Conservation (phyloP, 2,329 filamentous ascomycete genomes). For the Hypoxylon sp. region DNA sequence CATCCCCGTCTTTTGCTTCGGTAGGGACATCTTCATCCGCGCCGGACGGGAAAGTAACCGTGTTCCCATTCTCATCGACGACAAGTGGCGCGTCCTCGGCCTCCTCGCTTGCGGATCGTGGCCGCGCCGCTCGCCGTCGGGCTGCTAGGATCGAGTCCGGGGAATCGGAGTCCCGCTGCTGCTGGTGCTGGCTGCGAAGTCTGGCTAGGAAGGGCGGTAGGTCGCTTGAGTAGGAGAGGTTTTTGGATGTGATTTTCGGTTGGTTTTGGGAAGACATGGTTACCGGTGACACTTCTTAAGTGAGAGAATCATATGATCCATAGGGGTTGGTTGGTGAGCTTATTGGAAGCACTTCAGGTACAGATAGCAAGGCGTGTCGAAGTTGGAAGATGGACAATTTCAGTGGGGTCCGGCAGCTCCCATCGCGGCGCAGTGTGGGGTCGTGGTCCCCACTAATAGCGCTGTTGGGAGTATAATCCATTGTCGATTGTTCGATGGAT, state of each 20-base stretch:
- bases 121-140: constrained; percentile 63
- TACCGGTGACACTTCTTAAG: neutral
- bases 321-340: neutral
- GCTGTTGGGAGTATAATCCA: neutral
- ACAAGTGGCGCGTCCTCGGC: constrained; percentile 84
- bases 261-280: constrained; percentile 27
- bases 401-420: constrained; percentile 3
- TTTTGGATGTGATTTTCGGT: constrained; percentile 76
- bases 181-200: constrained; percentile 67
- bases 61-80: constrained; percentile 79
- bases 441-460: neutral
- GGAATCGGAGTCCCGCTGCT: constrained; percentile 62
- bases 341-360: neutral
- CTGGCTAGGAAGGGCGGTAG: constrained; percentile 74
- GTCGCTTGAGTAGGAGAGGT: constrained; percentile 74
- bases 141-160: constrained; percentile 68
- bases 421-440: neutral
- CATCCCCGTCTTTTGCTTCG: constrained; percentile 47
- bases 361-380: neutral
- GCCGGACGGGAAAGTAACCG: constrained; percentile 64
- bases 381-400: neutral
- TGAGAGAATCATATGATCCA: neutral
- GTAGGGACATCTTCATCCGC: constrained; percentile 43
- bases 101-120: constrained; percentile 74
- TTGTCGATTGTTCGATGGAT: no score